Evolutionary conservation across 495 filamentous ascomycete species (phyloP), one percentile per base, ranked within the genome.

Genomic region (Xylaria longipes): DNA sequence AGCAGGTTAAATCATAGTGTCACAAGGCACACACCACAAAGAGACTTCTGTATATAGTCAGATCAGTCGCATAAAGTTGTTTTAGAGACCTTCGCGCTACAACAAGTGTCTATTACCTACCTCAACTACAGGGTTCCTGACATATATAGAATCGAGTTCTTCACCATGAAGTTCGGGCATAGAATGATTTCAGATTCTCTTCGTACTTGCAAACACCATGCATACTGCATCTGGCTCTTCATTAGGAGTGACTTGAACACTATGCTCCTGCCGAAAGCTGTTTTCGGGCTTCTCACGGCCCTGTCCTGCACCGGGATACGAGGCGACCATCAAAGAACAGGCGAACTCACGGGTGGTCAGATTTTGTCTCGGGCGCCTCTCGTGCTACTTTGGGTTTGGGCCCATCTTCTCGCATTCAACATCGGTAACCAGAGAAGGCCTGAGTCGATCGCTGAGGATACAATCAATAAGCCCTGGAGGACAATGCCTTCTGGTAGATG

Each of bases 381-480:
- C 1, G 62, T 75, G 5, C 25, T 76, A 1, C 25, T 73, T 25
- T 80, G 69, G 65, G 61, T 46, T 50, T 80, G 79, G 80, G 45
- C 72, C 9, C 78, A 84, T 72, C 70, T 88, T 20, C 74, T 87
- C 37, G 64, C 81, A 35, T 83, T 84, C 72, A 71, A 75, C 58
- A 70, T 87, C 35, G 75, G 79, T 68, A 89, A 89, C 73, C 87
- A 89, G 72, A 78, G 83, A 8, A 76, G 72, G 20, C 80, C 82
- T 0, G 67, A 75, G 7, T 84, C 86, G 9, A 74, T 87, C 37
- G 62, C 73, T 0, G 88, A 90, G 72, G 87, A 89, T 69, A 29
- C 46, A 0, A 71, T 87, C 73, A 91, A 91, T 79, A 91, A 90
- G 73, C 84, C 85, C 4, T 90, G 87, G 86, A 80, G 88, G 1